A percentile compares a stretch with the other conserved stretches of the same genome.
Evolutionary conservation across 148 eudicot genomes (phyloP).

Genomic region (Fagopyrum homotropicum): DNA sequence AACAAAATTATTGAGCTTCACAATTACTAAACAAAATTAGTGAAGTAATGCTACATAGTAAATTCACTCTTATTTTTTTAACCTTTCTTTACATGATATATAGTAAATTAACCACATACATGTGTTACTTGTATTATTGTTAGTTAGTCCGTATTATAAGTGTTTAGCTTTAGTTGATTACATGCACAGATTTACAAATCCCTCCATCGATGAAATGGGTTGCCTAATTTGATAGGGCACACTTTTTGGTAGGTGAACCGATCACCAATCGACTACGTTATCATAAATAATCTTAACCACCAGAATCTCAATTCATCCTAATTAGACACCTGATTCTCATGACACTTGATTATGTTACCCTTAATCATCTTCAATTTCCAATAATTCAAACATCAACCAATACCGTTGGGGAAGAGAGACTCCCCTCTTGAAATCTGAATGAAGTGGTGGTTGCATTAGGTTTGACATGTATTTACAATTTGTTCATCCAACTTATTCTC

Average conservation of each 20-base stretch:
- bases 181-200: background rate
- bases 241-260: conserved; percentile 9
- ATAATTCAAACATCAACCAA: conserved; percentile 1
- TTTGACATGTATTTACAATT: conserved; percentile 9
- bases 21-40: too few species aligned
- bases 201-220: background rate
- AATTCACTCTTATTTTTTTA: too few species aligned
- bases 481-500: conserved; percentile 9
- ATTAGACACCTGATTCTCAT: conserved; percentile 8
- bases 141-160: too few species aligned
- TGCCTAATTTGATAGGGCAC: background rate
- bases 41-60: too few species aligned
- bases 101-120: too few species aligned
- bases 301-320: background rate
- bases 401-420: background rate
- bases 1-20: too few species aligned
- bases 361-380: background rate
- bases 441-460: conserved; percentile 16
- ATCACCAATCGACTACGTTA: background rate
- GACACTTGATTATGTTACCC: background rate
- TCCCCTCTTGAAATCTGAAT: background rate
- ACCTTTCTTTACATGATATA: too few species aligned
- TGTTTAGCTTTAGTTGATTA: background rate
- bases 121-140: too few species aligned
- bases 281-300: background rate